phyloP scores from a whole-genome alignment of 2,329 filamentous ascomycete species.

The Teratosphaeria zuluensis region DNA sequence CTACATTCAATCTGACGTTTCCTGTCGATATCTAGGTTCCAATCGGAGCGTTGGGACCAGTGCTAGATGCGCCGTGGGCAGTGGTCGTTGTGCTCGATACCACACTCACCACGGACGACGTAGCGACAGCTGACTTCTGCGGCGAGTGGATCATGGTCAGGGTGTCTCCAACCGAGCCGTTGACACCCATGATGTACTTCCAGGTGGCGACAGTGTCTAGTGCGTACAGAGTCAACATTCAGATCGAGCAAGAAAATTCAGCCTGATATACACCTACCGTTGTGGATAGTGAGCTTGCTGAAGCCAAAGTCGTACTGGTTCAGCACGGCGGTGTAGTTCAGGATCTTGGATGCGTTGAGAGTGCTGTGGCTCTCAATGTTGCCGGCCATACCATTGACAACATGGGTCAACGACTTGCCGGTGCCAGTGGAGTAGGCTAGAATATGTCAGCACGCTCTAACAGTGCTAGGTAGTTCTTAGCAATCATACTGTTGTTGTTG shows the following conservation, averaged over 20 bases:
- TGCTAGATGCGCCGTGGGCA: neutral
- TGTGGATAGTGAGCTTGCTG: slow-evolving; percentile 37
- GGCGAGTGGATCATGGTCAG: slow-evolving; percentile 8
- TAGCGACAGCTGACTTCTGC: neutral
- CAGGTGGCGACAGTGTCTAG: slow-evolving; percentile 30
- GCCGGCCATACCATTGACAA: slow-evolving; percentile 46
- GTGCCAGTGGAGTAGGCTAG: slow-evolving; percentile 37
- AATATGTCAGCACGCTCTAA: neutral
- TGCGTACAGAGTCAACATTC: neutral
- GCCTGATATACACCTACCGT: slow-evolving; percentile 12
- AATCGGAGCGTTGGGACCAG: neutral
- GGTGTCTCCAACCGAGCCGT: slow-evolving; percentile 14
- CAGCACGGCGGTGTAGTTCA: slow-evolving; percentile 37
- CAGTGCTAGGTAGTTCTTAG: too few relatives aligned
- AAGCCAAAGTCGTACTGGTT: slow-evolving; percentile 41
- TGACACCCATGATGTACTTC: slow-evolving; percentile 37
- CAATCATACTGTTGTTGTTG: neutral
- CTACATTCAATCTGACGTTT: neutral
- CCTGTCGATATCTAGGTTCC: neutral
- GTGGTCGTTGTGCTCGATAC: neutral
- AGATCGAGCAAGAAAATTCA: neutral
- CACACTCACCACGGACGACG: neutral
- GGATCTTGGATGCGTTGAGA: slow-evolving; percentile 25
- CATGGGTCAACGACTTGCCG: slow-evolving; percentile 40
- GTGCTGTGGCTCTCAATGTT: slow-evolving; percentile 43